Base-by-base conservation (phyloP, 306 rosid genomes). In the Gynostemma pentaphyllum region DNA sequence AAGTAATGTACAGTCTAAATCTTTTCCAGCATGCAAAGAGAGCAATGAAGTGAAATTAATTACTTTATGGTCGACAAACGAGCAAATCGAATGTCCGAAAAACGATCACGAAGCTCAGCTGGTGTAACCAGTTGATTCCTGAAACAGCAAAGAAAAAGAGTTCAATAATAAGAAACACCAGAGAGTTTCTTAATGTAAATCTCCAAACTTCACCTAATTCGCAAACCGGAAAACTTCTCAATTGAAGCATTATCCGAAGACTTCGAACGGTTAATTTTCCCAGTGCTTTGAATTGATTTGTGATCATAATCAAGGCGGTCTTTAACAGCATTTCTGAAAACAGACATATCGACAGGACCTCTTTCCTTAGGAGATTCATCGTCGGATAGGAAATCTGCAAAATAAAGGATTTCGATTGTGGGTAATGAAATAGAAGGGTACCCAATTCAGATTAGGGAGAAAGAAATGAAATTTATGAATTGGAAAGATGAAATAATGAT, bases 141-240 rank as follows among this genome's bases (percentile, higher is more conserved):
- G 76, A 18, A 59, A 13, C 8, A 24, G 1, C 0, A 15, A n/a
- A 18, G 3, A 50, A 14, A 12, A 2, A 4, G 26, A 16, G 11
- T 2, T 4, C 28, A 42, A 66, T 30, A 1, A 41, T 19, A n/a
- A 29, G 14, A 27, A 13, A 12, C 22, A 26, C 4, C 19, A 2
- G 23, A 15, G 1, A 60, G 5, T 40, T 60, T 24, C 37, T 10
- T 2, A 34, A 29, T 13, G 45, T 23, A 45, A 44, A 41, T 60
- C 51, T 34, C 41, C 16, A 46, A 23, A 34, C 47, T 36, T 48
- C 57, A 82, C 97, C 91, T 85, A 34, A 88, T 75, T 45, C 94
- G 81, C 70, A 92, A 79, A 69, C 98, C 98, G 3, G 96, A 92
- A 68, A 80, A 88, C 47, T 72, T 81, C 59, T 88, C 98, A 41